phyloP scores from a whole-genome alignment of 2,329 filamentous ascomycete genomes.

The Cladosporium halotolerans region DNA sequence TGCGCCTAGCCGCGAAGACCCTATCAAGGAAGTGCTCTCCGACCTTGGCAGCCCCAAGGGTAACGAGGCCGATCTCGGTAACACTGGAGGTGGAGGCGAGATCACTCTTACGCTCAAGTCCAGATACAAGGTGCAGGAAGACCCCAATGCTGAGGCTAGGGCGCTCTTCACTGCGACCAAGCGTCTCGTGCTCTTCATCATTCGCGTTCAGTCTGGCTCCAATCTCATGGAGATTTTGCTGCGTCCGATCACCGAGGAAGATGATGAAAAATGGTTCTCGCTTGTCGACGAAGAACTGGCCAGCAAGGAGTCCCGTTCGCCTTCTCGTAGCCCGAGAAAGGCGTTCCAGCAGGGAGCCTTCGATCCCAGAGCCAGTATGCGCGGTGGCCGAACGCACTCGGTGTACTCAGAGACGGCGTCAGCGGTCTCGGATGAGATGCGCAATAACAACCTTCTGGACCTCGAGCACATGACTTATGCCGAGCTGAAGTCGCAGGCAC shows the following conservation, averaged over 20 bases:
- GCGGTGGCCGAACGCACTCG: slow-evolving; percentile 25
- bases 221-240: slow-evolving; percentile 95
- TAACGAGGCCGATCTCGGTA: slow-evolving; percentile 70
- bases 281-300: slow-evolving; percentile 76
- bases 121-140: slow-evolving; percentile 41
- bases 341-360: slow-evolving; percentile 18
- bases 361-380: slow-evolving; percentile 27
- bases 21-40: slow-evolving; percentile 82
- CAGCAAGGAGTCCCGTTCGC: slow-evolving; percentile 27
- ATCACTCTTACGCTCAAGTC: slow-evolving; percentile 31
- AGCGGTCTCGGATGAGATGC: slow-evolving; percentile 27
- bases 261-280: slow-evolving; percentile 80
- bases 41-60: slow-evolving; percentile 94
- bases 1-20: slow-evolving; percentile 75
- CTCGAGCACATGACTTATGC: slow-evolving; percentile 84
- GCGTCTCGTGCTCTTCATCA: slow-evolving; percentile 93
- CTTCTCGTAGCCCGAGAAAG: slow-evolving; percentile 15
- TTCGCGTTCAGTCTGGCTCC: slow-evolving; percentile 83
- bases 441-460: slow-evolving; percentile 58
- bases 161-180: slow-evolving; percentile 97
- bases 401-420: slow-evolving; percentile 39
- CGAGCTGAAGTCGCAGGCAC: slow-evolving; percentile 83
- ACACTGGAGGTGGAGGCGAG: slow-evolving; percentile 28
- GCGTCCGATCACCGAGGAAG: slow-evolving; percentile 77
- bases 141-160: slow-evolving; percentile 88